Base-by-base conservation (phyloP, 2,329 filamentous ascomycete species). In the Cytospora schulzeri region DNA sequence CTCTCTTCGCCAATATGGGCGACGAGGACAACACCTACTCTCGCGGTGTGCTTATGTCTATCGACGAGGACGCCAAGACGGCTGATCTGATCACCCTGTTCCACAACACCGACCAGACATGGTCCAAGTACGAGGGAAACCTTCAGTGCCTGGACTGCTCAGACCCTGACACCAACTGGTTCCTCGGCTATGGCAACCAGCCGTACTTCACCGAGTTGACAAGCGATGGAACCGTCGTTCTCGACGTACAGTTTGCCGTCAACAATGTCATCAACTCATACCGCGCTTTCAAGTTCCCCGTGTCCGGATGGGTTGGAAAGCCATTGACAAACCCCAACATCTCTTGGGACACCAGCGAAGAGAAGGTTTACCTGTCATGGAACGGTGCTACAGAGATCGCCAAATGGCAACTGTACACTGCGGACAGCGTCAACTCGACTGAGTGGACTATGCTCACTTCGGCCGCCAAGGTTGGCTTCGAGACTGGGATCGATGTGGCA, bases 401-500 rank as follows among this genome's bases (percentile, higher is more conserved):
- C 2, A 19, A 51, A 5, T 53, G 58, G 48, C 2, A 52, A 19
- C 28, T 60, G 31, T 51, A 60, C 48, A 60, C 48, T 29, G 14
- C 24, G 29, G 35, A 53, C 22, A 38, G 17, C n/a, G 17, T n/a
- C 14, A 52, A 60, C 33, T 22, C 51, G 22, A 41, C 33, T 2
- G 29, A 28, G 2, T 38, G 35, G 35, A 38, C 35, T 17, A 17
- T 38, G 35, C 38, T 41, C 19, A 8, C 17, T 19, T 41, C 38
- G 24, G 58, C 33, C 8, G 12, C 19, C 31, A 60, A 45, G 33
- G 14, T 41, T 29, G 58, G 58, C 48, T 54, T 60, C 17, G 65
- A 54, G 60, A 62, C 66, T 28, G 66, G 66, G 26, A 69, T 62
- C 29, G 60, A 64, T 29, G 63, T 66, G 53, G 65, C 66, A 19